A percentile compares a stretch with the other conserved stretches of the same genome.
Conservation (phyloP, 495 filamentous ascomycete genomes). For the Lichina pygmaea region DNA sequence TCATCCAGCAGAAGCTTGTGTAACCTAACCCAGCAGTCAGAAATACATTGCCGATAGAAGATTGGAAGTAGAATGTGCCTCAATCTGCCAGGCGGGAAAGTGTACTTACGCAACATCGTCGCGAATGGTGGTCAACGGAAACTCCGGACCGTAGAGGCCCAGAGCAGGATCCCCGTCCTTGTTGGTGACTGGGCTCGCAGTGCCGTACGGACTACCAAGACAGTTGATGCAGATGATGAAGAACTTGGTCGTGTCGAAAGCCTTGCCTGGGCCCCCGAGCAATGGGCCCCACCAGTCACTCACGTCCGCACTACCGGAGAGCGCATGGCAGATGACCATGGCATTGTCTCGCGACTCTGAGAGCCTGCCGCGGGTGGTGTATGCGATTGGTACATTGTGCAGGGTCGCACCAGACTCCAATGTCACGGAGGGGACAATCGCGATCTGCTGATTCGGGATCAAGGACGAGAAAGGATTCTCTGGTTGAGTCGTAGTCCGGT, state of each 20-base stretch:
- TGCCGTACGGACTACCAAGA: slow-evolving; percentile 87
- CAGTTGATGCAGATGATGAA: slow-evolving; percentile 93
- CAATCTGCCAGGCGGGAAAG: background rate
- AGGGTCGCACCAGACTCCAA: slow-evolving; percentile 81
- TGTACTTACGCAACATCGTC: slow-evolving; percentile 71
- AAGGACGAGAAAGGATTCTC: slow-evolving; percentile 79
- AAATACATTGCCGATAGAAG: background rate
- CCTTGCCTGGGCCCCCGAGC: slow-evolving; percentile 64
- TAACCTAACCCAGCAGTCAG: slow-evolving; percentile 22
- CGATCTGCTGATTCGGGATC: slow-evolving; percentile 67
- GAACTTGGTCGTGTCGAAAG: slow-evolving; percentile 79
- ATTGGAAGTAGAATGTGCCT: background rate
- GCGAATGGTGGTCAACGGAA: slow-evolving; percentile 77
- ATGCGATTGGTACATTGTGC: slow-evolving; percentile 74
- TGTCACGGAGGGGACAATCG: slow-evolving; percentile 65
- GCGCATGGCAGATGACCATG: slow-evolving; percentile 89
- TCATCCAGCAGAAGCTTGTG: slow-evolving; percentile 82
- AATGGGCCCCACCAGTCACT: slow-evolving; percentile 96
- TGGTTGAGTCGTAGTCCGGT: slow-evolving; percentile 36
- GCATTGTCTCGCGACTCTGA: slow-evolving; percentile 59
- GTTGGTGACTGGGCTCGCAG: slow-evolving; percentile 75
- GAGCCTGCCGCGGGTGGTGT: slow-evolving; percentile 60
- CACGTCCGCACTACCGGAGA: slow-evolving; percentile 90
- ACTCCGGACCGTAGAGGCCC: slow-evolving; percentile 78
- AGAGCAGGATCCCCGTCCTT: slow-evolving; percentile 51